These are phyloP conservation scores for Zygoascus meyerae DNA, from an alignment of 1,139 yeast species.

Conservation along the genomic window DNA sequence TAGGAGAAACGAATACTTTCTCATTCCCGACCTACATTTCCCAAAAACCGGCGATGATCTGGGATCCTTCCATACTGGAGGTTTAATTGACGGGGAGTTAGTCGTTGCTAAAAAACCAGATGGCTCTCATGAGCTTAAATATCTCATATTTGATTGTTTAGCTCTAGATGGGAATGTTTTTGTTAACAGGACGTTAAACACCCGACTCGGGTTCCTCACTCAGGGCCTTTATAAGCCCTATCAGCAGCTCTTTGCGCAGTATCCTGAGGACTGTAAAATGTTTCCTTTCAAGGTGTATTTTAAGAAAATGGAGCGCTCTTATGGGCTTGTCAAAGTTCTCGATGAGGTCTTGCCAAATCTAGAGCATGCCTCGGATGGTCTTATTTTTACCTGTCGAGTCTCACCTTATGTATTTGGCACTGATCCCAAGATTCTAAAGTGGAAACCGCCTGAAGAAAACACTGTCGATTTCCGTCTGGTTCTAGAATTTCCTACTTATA, in stretches of 20 bases:
- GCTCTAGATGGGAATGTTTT: conserved; percentile 73
- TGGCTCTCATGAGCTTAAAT: conserved; percentile 59
- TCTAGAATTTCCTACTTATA: conserved; percentile 57
- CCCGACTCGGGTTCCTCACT: conserved; percentile 82
- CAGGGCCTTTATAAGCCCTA: conserved; percentile 80
- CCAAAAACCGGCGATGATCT: conserved; percentile 53
- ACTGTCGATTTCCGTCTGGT: conserved; percentile 80
- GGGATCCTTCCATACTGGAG: conserved; percentile 69
- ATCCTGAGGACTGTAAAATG: conserved; percentile 67
- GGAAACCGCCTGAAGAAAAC: conserved; percentile 97
- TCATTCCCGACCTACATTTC: conserved; percentile 78
- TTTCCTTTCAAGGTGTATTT: conserved; percentile 83
- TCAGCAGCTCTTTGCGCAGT: conserved; percentile 54
- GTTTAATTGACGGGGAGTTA: conserved; percentile 89
- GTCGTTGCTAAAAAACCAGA: conserved; percentile 44
- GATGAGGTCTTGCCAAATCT: conserved; percentile 58
- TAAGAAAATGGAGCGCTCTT: conserved; percentile 82
- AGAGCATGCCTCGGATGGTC: conserved; percentile 89
- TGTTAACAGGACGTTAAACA: conserved; percentile 64
- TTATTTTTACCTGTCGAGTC: conserved; percentile 86
- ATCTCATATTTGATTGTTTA: conserved; percentile 84
- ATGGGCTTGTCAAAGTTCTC: conserved; percentile 72
- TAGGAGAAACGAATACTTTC: conserved; percentile 78
- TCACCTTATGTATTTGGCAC: conserved; percentile 87
- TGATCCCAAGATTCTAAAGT: conserved; percentile 67